Percentiles rank a stretch among this genome's conserved stretches.
Conservation (phyloP, 192 early-diverging fungal species). For the Diversispora eburnea region DNA sequence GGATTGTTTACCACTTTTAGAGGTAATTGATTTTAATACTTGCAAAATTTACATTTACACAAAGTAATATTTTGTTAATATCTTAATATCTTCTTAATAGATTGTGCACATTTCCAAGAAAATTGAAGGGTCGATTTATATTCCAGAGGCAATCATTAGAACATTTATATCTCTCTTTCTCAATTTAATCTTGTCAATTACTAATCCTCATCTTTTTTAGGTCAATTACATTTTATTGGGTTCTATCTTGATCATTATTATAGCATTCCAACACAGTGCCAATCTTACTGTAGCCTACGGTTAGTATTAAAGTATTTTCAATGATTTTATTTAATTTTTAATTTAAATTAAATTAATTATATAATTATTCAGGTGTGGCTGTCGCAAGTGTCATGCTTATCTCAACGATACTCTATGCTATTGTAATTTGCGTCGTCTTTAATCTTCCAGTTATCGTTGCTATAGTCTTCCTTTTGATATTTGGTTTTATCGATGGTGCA, state of each 20-base stretch:
- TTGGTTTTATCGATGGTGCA: slow-evolving; percentile 30
- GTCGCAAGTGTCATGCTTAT: slow-evolving; percentile 15
- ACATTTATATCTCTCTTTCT: background rate
- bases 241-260: slow-evolving; percentile 36
- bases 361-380: slow-evolving; percentile 36
- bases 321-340: background rate
- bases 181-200: background rate
- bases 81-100: background rate
- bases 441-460: slow-evolving; percentile 21
- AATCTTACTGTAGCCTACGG: slow-evolving; percentile 46
- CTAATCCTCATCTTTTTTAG: background rate
- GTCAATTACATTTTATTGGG: slow-evolving; percentile 47
- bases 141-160: slow-evolving; percentile 34
- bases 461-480: slow-evolving; percentile 26
- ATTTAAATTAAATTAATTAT: background rate
- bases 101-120: slow-evolving; percentile 40
- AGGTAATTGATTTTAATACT: slow-evolving; percentile 14
- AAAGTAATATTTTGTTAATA: slow-evolving; percentile 1
- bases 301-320: background rate
- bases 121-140: slow-evolving; percentile 43
- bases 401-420: slow-evolving; percentile 3
- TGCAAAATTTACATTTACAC: background rate
- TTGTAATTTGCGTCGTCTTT: slow-evolving; percentile 26
- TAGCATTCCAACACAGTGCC: slow-evolving; percentile 38
- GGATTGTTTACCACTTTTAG: slow-evolving; percentile 44